Conservation (phyloP, 192 early-diverging fungal species). For the Rhizophagus prolifer region DNA sequence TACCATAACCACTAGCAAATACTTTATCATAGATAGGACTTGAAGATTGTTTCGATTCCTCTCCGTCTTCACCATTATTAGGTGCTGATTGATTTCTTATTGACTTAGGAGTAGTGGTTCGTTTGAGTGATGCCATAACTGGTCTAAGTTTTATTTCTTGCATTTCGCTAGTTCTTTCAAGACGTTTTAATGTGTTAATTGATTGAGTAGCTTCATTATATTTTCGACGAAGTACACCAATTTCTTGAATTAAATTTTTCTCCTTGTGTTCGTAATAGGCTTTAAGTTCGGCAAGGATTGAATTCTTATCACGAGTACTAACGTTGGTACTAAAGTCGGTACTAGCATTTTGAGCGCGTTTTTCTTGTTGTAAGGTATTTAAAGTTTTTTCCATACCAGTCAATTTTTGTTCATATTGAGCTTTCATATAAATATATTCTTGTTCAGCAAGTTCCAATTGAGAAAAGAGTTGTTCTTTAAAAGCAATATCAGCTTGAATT, state of each 20-base stretch:
- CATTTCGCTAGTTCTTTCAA: conserved; percentile 54
- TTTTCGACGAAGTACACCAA: conserved; percentile 53
- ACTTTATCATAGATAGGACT: no score
- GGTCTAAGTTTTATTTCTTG: conserved; percentile 53
- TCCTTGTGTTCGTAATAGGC: conserved; percentile 55
- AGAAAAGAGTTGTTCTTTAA: conserved; percentile 60
- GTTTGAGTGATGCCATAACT: conserved; percentile 51
- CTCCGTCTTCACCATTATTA: not conserved
- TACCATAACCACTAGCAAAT: no score
- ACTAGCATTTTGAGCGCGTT: conserved; percentile 42
- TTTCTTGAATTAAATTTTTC: conserved; percentile 54
- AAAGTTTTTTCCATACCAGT: conserved; percentile 58
- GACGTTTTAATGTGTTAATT: conserved; percentile 42
- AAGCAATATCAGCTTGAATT: conserved; percentile 58
- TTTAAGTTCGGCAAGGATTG: conserved; percentile 37
- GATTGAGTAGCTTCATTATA: conserved; percentile 53
- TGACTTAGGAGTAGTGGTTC: conserved; percentile 34
- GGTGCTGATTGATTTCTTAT: no score
- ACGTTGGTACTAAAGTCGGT: conserved; percentile 40
- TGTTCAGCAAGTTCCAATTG: conserved; percentile 55
- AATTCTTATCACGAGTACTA: conserved; percentile 44
- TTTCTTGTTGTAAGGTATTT: conserved; percentile 47
- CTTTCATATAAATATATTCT: conserved; percentile 57
- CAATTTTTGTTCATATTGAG: conserved; percentile 72
- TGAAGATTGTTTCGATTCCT: not conserved